These are phyloP conservation scores for Porcisia hertigi DNA, from an alignment of 208 protist genomes.

Conservation along the genomic window DNA sequence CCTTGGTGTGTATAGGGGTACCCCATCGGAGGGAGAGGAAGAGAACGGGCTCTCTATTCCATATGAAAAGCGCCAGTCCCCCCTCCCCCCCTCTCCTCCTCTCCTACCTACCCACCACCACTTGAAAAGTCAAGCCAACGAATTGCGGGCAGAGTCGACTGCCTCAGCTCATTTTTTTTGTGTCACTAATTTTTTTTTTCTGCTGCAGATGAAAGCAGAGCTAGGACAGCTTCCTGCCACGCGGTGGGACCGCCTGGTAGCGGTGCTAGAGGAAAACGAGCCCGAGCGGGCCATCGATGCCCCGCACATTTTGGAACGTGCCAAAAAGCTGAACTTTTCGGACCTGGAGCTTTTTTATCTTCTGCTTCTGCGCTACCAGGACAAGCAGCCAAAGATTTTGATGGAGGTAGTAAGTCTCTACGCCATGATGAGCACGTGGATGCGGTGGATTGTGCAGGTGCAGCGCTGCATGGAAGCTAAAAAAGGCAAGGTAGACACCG, in stretches of 20 bases:
- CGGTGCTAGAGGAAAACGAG: slow-evolving; percentile 51
- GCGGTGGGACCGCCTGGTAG: slow-evolving; percentile 56
- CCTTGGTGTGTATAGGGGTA: too few species aligned
- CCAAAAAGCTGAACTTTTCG: slow-evolving; percentile 36
- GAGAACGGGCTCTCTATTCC: too few species aligned
- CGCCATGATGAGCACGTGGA: slow-evolving; percentile 46
- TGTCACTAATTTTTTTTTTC: not conserved
- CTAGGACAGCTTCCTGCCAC: slow-evolving; percentile 30
- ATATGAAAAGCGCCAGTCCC: too few species aligned
- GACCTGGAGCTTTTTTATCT: slow-evolving; percentile 56
- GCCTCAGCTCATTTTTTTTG: not conserved
- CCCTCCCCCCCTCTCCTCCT: too few species aligned
- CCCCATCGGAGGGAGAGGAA: too few species aligned
- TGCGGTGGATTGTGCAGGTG: slow-evolving; percentile 40
- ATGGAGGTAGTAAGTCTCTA: slow-evolving; percentile 41
- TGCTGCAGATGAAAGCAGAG: not conserved
- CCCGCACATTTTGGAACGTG: slow-evolving; percentile 46
- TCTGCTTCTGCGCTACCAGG: slow-evolving; percentile 45
- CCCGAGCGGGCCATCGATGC: slow-evolving; percentile 54
- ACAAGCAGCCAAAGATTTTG: slow-evolving; percentile 22
- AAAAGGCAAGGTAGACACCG: slow-evolving; percentile 14
- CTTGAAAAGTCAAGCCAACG: not conserved
- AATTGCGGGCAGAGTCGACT: not conserved
- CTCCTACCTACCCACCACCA: too few species aligned
- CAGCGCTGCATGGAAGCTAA: slow-evolving; percentile 30